A percentile compares a stretch with the other conserved stretches of the same genome.
Conservation (phyloP, 306 rosid species). For the barrel medic (Medicago truncatula) region DNA sequence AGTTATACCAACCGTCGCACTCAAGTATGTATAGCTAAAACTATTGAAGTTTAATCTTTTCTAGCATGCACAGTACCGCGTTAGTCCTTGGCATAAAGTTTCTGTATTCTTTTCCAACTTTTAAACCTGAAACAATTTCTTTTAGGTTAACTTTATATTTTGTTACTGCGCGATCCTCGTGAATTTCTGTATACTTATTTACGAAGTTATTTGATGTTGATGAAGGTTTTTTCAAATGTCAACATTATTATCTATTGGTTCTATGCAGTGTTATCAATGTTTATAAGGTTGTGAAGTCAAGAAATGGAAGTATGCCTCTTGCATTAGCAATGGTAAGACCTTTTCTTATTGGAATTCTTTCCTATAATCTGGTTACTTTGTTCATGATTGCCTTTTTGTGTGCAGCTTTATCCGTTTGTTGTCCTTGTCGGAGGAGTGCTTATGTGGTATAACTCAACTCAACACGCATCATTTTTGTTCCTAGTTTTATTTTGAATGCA, state of each 20-base stretch:
- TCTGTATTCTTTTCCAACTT: slow-evolving; percentile 13
- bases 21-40: slow-evolving; percentile 66
- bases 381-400: slow-evolving; percentile 41
- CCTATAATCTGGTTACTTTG: slow-evolving; percentile 33
- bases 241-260: slow-evolving; percentile 40
- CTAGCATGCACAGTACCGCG: neutral
- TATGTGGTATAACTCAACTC: slow-evolving; percentile 68
- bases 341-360: slow-evolving; percentile 19
- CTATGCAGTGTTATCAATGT: slow-evolving; percentile 75
- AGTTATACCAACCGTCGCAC: slow-evolving; percentile 74
- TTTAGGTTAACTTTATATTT: slow-evolving; percentile 1
- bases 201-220: slow-evolving; percentile 31
- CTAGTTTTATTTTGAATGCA: slow-evolving; percentile 22
- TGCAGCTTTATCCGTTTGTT: slow-evolving; percentile 82
- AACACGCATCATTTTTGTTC: slow-evolving; percentile 21
- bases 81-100: neutral
- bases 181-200: slow-evolving; percentile 8
- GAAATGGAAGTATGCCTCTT: slow-evolving; percentile 76
- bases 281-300: slow-evolving; percentile 77
- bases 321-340: slow-evolving; percentile 88
- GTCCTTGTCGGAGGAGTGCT: slow-evolving; percentile 81
- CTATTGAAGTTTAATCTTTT: slow-evolving; percentile 27
- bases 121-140: slow-evolving; percentile 6
- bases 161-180: neutral
- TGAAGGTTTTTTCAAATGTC: slow-evolving; percentile 32